Percentiles rank a stretch among this genome's conserved stretches.
Evolutionary conservation across 2,329 filamentous ascomycete genomes (phyloP).

Genomic region (Westerdykella aurantiaca): DNA sequence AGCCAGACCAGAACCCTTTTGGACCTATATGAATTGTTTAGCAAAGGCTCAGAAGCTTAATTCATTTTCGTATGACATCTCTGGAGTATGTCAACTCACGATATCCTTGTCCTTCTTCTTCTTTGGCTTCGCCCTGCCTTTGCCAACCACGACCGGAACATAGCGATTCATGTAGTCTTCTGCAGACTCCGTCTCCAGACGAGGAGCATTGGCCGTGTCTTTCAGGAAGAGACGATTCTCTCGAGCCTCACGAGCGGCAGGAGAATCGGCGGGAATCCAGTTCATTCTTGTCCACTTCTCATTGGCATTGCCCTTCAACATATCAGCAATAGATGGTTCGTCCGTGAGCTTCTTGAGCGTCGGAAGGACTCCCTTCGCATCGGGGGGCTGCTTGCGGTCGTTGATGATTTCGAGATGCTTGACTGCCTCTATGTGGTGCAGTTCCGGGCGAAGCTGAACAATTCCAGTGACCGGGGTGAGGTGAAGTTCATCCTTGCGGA

Average conservation of each 20-base stretch:
- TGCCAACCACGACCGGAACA: neutral
- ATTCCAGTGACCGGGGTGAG: conserved; percentile 77
- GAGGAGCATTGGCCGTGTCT: conserved; percentile 36
- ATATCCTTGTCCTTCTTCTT: neutral
- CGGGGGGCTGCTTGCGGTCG: conserved; percentile 36
- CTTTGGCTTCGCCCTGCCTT: neutral
- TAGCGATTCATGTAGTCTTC: neutral
- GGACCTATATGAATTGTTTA: too few species aligned
- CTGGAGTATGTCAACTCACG: too few species aligned
- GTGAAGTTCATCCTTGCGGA: conserved; percentile 76
- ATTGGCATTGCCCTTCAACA: conserved; percentile 70
- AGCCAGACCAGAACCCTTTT: too few species aligned
- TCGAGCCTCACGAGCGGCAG: conserved; percentile 70
- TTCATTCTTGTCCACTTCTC: conserved; percentile 66
- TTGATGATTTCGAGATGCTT: conserved; percentile 61
- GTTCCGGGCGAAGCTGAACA: conserved; percentile 83
- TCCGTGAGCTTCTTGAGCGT: conserved; percentile 79
- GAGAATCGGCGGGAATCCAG: conserved; percentile 38
- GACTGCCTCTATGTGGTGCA: conserved; percentile 85
- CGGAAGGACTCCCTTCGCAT: conserved; percentile 73
- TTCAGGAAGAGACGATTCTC: conserved; percentile 63
- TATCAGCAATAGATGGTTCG: conserved; percentile 46
- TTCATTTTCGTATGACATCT: too few species aligned
- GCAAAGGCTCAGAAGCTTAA: too few species aligned
- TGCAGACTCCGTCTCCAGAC: neutral